Percentiles rank a stretch among this genome's conserved stretches.
phyloP scores from a whole-genome alignment of 495 filamentous ascomycete species.

The Xylaria scruposa region DNA sequence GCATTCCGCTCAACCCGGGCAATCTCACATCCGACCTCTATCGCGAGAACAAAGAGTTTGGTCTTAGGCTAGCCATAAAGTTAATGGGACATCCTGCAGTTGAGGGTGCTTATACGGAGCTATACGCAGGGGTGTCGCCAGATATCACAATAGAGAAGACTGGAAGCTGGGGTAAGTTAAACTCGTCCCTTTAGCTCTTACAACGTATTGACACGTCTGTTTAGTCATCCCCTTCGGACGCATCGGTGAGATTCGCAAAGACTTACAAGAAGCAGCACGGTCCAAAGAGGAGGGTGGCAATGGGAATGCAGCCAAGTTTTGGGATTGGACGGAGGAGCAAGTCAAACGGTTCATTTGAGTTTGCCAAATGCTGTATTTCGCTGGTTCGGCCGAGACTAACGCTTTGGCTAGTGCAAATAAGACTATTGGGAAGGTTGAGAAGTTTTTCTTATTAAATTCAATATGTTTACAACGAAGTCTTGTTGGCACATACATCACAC shows the following conservation, averaged over 20 bases:
- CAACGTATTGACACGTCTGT: neutral
- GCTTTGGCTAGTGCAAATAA: too few relatives aligned
- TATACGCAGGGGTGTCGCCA: neutral
- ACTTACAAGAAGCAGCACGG: neutral
- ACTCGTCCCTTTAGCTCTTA: neutral
- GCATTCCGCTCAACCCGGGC: conserved; percentile 49
- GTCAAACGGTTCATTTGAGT: neutral
- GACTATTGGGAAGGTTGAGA: too few relatives aligned
- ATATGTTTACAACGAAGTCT: too few relatives aligned
- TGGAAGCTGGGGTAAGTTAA: neutral
- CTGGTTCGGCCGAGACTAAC: neutral
- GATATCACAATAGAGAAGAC: conserved; percentile 1
- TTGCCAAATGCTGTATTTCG: neutral
- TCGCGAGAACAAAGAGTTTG: conserved; percentile 18
- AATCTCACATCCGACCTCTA: conserved; percentile 42
- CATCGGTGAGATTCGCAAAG: neutral
- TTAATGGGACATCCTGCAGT: neutral
- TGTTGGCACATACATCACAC: too few relatives aligned
- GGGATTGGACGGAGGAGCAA: conserved; percentile 8
- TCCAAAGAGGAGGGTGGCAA: neutral
- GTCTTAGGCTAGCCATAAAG: neutral
- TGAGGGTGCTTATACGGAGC: neutral
- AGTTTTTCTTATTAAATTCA: too few relatives aligned
- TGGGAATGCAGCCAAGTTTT: neutral
- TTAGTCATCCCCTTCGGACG: conserved; percentile 1